A percentile compares a stretch with the other conserved stretches of the same genome.
phyloP scores from a whole-genome alignment of 441 rosid species.

The Rhodomyrtus psidioides region DNA sequence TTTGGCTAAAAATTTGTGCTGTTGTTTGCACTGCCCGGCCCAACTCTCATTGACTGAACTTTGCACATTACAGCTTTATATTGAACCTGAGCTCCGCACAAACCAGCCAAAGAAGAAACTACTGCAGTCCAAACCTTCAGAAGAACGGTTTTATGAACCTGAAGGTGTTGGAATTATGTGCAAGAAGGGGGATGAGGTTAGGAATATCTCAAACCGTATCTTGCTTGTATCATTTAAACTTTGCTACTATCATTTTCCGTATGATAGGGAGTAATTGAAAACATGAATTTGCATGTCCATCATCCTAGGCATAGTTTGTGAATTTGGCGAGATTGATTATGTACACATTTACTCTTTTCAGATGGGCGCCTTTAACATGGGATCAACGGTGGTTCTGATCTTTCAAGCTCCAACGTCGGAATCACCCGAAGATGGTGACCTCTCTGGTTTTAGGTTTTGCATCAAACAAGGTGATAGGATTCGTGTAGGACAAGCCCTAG shows the following conservation, averaged over 20 bases:
- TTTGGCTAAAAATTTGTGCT: background rate
- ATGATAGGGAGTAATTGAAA: background rate
- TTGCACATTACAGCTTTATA: conserved; percentile 49
- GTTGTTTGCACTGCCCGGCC: background rate
- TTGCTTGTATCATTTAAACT: background rate
- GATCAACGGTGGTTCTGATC: conserved; percentile 87
- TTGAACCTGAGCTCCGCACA: conserved; percentile 77
- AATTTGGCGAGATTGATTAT: background rate
- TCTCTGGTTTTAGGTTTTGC: conserved; percentile 56
- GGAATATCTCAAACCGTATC: conserved; percentile 2
- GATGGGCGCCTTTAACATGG: conserved; percentile 90
- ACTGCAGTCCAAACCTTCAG: conserved; percentile 50
- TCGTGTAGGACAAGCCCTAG: conserved; percentile 71
- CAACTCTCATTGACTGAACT: background rate
- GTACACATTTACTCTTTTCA: conserved; percentile 14
- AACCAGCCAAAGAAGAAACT: conserved; percentile 65
- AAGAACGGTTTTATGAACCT: conserved; percentile 63
- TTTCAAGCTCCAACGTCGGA: conserved; percentile 72
- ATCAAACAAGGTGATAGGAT: conserved; percentile 57
- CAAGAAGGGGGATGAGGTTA: conserved; percentile 84
- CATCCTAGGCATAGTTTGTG: background rate
- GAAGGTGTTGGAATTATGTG: conserved; percentile 62
- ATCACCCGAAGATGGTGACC: conserved; percentile 17
- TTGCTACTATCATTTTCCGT: background rate
- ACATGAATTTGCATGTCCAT: background rate